Percentiles rank a stretch among this genome's conserved stretches.
Evolutionary conservation across 2,329 filamentous ascomycete genomes (phyloP).

Genomic region (Periconia sp.): DNA sequence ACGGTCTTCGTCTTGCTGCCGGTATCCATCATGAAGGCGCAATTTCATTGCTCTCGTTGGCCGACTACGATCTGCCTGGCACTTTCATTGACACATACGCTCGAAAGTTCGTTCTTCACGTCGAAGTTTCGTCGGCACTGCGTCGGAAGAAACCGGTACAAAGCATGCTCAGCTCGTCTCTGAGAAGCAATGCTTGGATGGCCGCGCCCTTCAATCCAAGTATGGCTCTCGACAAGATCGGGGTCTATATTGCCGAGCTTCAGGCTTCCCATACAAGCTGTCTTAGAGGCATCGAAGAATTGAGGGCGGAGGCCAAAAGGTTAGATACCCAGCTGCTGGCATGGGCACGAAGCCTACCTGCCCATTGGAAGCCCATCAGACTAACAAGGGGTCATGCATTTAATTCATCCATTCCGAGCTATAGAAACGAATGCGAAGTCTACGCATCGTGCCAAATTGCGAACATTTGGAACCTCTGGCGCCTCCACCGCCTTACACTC

Average conservation of each 20-base stretch:
- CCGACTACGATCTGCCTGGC: not conserved
- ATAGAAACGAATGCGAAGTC: not conserved
- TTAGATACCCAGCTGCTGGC: conserved; percentile 3
- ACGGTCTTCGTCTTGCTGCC: conserved; percentile 2
- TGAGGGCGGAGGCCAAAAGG: not conserved
- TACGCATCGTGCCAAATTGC: conserved; percentile 7
- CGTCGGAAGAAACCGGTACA: not conserved
- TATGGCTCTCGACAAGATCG: not conserved
- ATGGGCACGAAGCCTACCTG: conserved; percentile 1
- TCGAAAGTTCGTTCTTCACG: not conserved
- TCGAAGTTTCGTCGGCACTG: not conserved
- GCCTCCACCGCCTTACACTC: conserved; percentile 1
- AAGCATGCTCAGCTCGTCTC: not conserved
- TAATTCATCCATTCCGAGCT: not conserved
- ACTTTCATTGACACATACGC: not conserved
- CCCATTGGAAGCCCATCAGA: not conserved
- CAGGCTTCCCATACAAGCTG: not conserved
- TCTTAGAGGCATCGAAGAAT: not conserved
- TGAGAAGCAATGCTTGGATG: not conserved
- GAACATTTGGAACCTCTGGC: conserved; percentile 4
- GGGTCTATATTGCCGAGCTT: not conserved
- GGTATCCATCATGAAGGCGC: conserved; percentile 6
- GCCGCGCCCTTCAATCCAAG: not conserved
- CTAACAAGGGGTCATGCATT: not conserved
- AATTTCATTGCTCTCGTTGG: conserved; percentile 4